Evolutionary conservation across 2,329 filamentous ascomycete species (phyloP).

Genomic region (Hypoxylon rubiginosum): DNA sequence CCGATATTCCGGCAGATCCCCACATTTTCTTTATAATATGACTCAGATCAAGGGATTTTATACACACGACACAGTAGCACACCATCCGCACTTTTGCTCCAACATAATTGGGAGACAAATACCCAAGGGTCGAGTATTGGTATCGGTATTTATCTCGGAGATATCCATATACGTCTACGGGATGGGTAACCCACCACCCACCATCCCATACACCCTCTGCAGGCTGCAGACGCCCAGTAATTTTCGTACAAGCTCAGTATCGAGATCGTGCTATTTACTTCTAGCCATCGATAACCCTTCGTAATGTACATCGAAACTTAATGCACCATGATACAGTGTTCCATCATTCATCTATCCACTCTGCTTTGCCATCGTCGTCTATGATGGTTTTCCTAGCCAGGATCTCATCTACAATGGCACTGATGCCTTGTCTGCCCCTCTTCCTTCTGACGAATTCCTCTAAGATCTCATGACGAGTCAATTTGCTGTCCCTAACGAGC

Average conservation of each 20-base stretch:
- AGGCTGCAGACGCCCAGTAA: not conserved
- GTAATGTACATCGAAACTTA: constrained; percentile 38
- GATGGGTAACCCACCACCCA: not conserved
- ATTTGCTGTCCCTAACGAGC: constrained; percentile 57
- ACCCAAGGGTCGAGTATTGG: not conserved
- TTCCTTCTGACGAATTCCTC: constrained; percentile 71
- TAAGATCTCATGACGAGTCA: constrained; percentile 70
- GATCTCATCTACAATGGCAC: constrained; percentile 77
- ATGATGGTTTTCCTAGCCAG: constrained; percentile 70
- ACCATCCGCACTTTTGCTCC: not conserved
- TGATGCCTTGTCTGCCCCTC: constrained; percentile 76
- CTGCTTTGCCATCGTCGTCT: constrained; percentile 59
- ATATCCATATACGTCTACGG: not conserved
- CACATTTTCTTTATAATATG: constrained; percentile 35
- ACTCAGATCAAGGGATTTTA: constrained; percentile 31
- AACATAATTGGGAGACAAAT: too few species aligned
- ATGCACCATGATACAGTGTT: constrained; percentile 7
- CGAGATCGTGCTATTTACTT: constrained; percentile 11
- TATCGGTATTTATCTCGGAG: constrained; percentile 1
- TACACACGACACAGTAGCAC: not conserved
- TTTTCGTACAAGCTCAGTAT: constrained; percentile 22
- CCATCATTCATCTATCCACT: constrained; percentile 53
- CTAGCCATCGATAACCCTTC: constrained; percentile 12
- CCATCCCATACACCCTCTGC: not conserved
- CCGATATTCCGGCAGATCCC: constrained; percentile 24